Conservation (phyloP, 768 basidiomycete species). For the Hydnum rufescens region DNA sequence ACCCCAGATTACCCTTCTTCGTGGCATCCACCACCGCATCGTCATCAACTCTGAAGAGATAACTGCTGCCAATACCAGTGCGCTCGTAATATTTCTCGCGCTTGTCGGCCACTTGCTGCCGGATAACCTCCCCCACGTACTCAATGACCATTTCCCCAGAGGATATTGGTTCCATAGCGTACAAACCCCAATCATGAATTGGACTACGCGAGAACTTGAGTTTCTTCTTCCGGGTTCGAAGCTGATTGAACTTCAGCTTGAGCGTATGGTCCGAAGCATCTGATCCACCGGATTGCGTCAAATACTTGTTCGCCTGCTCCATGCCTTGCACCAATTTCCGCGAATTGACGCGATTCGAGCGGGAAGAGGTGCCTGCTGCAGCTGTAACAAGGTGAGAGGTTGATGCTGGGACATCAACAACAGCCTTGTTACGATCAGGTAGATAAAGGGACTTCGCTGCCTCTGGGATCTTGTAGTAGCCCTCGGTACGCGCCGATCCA, state of each 20-base stretch:
- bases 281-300: conserved; percentile 30
- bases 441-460: conserved; percentile 84
- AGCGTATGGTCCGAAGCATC: conserved; percentile 55
- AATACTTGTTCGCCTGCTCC: conserved; percentile 65
- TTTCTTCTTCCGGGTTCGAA: conserved; percentile 95
- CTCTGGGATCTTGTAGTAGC: conserved; percentile 87
- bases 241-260: conserved; percentile 82
- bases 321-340: conserved; percentile 79
- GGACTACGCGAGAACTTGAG: conserved; percentile 85
- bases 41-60: conserved; percentile 94
- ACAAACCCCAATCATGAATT: conserved; percentile 97
- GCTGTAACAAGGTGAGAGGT: not conserved
- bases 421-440: conserved; percentile 36
- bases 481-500: conserved; percentile 82
- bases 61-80: conserved; percentile 94
- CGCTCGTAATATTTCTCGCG: conserved; percentile 93
- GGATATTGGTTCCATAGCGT: conserved; percentile 91
- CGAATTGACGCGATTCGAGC: conserved; percentile 83
- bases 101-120: conserved; percentile 89
- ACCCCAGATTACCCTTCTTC: conserved; percentile 98
- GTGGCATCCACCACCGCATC: conserved; percentile 97
- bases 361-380: conserved; percentile 37
- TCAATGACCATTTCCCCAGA: conserved; percentile 98
- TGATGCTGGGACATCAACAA: conserved; percentile 22
- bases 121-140: conserved; percentile 94